Evolutionary conservation across 2,329 filamentous ascomycete genomes (phyloP).

Genomic region (Zelopaecilomyces penicillatus): DNA sequence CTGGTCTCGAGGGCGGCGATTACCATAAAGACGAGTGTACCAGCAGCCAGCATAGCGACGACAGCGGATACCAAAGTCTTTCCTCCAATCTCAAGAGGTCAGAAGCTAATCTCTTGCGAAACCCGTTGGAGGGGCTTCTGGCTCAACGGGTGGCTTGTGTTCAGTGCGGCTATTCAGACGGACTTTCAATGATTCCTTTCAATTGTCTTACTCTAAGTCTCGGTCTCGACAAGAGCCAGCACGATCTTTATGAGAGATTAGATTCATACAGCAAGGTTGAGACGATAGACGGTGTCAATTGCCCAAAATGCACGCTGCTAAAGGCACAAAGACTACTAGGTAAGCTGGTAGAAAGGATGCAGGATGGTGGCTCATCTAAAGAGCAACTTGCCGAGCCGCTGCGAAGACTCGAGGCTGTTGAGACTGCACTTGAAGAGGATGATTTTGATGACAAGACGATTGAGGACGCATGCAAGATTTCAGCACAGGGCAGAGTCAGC

Average conservation of each 20-base stretch:
- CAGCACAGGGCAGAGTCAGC: constrained; percentile 58
- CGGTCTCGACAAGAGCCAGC: constrained; percentile 50
- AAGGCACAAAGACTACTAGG: constrained; percentile 41
- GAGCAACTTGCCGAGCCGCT: constrained; percentile 43
- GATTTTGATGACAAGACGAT: constrained; percentile 67
- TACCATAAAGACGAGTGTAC: constrained; percentile 30
- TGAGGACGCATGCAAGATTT: constrained; percentile 55
- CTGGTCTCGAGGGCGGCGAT: constrained; percentile 2
- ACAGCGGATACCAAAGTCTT: constrained; percentile 48
- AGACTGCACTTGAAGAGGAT: constrained; percentile 66
- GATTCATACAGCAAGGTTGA: constrained; percentile 82
- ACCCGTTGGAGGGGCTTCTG: constrained; percentile 78
- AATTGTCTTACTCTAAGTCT: constrained; percentile 86
- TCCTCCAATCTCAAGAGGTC: constrained; percentile 28
- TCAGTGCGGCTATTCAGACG: constrained; percentile 77
- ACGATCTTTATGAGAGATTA: constrained; percentile 69
- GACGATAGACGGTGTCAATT: constrained; percentile 81
- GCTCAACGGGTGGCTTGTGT: constrained; percentile 87
- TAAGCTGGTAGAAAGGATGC: constrained; percentile 35
- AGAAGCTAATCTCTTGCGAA: constrained; percentile 41
- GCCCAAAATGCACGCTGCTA: constrained; percentile 79
- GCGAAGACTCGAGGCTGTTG: constrained; percentile 55
- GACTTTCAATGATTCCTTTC: constrained; percentile 83
- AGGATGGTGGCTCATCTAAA: constrained; percentile 28
- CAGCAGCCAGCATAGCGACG: constrained; percentile 44